phyloP scores from a whole-genome alignment of 1,284 basidiomycete species.

The Cystobasidium slooffiae region DNA sequence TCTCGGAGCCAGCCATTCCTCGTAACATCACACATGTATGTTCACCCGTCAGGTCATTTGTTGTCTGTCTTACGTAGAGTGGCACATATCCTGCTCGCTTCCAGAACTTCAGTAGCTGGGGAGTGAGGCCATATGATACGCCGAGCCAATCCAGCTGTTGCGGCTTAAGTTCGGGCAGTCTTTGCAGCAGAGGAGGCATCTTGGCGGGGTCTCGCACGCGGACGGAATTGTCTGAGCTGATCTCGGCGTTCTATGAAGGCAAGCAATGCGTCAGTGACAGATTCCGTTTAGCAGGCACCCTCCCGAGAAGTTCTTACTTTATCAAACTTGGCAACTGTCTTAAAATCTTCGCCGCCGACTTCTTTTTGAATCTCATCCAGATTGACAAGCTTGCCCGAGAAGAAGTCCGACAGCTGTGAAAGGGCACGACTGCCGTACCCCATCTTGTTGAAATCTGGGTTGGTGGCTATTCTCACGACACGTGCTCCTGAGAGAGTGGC shows the following conservation, averaged over 20 bases:
- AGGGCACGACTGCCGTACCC: constrained; percentile 95
- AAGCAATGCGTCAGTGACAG: constrained; percentile 44
- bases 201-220: constrained; percentile 72
- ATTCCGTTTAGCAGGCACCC: neutral
- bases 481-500: constrained; percentile 88
- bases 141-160: constrained; percentile 93
- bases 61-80: constrained; percentile 89
- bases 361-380: constrained; percentile 73
- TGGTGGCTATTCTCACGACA: constrained; percentile 92
- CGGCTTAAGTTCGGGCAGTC: constrained; percentile 86
- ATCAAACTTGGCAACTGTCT: constrained; percentile 66
- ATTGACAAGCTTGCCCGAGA: constrained; percentile 88
- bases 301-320: constrained; percentile 60
- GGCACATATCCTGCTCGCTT: constrained; percentile 90
- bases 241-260: constrained; percentile 56
- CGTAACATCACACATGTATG: constrained; percentile 94
- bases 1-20: constrained; percentile 65
- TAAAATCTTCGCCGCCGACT: constrained; percentile 63
- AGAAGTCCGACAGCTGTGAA: constrained; percentile 84
- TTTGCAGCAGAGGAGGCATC: constrained; percentile 93
- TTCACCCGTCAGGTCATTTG: constrained; percentile 94
- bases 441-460: constrained; percentile 96
- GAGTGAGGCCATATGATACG: constrained; percentile 92
- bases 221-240: constrained; percentile 62
- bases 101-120: constrained; percentile 92